Evolutionary conservation across 306 rosid genomes (phyloP), one percentile per base, ranked within the genome.

Genomic region (Vigna unguiculata): DNA sequence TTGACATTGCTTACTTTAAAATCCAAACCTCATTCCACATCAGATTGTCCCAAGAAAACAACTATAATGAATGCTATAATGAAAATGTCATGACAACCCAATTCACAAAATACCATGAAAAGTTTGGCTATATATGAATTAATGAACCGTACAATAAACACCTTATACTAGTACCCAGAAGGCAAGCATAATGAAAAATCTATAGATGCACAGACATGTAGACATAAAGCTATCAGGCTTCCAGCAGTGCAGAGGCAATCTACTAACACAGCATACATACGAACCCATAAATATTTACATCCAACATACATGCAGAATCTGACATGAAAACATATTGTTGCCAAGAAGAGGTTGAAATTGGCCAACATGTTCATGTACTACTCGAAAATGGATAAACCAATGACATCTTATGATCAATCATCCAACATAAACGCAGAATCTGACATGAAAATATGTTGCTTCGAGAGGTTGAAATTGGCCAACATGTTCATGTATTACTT

Each of bases 211-310:
- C 38, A 48, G 16, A 69, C 16, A 20, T 34, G 38, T 54, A 54
- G 41, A 80, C 66, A 43, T 24, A 62, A 76, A 57, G 71, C 30
- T 64, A 57, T 40, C 79, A 64, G 17, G 59, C 30, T 64, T 64
- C 54, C 69, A 55, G 22, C 45, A 25, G 24, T 2, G 45, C 14
- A 72, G 60, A 40, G 57, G 13, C 46, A 76, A 52, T 53, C 59
- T 28, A 64, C 57, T 34, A 71, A 12, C 4, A 8, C 40, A 52
- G 13, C 30, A 63, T 45, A 7, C 53, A 21, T 22, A 52, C 36
- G 28, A 49, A 25, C 52, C n/a, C 48, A 63, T 58, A 38, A 40
- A 69, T 36, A 17, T 41, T 76, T 62, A 84, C 30, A 54, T 53
- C 45, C 70, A 77, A 38, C 15, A 74, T 36, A 67, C 34, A 74